Conservation (phyloP, 192 early-diverging fungal genomes). For the Linnemannia zychae region DNA sequence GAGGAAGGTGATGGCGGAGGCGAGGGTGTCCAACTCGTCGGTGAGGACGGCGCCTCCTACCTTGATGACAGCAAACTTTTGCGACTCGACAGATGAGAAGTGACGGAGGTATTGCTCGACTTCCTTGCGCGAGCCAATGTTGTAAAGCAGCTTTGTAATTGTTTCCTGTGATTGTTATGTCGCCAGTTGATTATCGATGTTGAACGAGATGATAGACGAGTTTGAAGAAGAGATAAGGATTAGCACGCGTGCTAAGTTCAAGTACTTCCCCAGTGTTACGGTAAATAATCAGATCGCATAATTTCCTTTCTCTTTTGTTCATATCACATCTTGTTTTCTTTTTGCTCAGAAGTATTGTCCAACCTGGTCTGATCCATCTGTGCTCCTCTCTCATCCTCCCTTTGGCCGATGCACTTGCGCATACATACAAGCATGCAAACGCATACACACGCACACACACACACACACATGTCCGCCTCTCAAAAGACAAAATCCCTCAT, state of each 20-base stretch:
- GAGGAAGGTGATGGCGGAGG: constrained; percentile 95
- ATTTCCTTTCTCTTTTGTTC: not conserved
- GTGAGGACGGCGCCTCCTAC: constrained; percentile 97
- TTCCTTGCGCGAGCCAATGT: constrained; percentile 99
- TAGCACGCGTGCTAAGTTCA: not conserved
- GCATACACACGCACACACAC: not conserved
- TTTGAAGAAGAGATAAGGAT: not conserved
- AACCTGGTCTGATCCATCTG: not conserved
- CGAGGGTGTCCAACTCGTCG: constrained; percentile 94
- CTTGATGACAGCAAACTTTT: constrained; percentile 99
- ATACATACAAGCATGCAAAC: not conserved
- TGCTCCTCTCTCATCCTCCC: not conserved
- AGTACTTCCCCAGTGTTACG: not conserved
- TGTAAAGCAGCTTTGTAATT: constrained; percentile 92
- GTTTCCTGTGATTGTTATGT: constrained; percentile 72
- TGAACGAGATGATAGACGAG: not conserved
- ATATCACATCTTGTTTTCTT: not conserved
- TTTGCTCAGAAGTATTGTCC: not conserved
- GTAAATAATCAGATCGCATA: constrained; percentile 8
- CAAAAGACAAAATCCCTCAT: not conserved
- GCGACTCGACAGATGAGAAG: constrained; percentile 97
- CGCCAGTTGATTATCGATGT: not conserved
- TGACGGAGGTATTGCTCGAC: constrained; percentile 98
- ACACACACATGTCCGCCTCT: not conserved
- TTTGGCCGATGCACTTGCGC: not conserved